Percentiles rank a stretch among this genome's conserved stretches.
phyloP scores from a whole-genome alignment of 257 asterid genomes.

The Solanum chmielewskii region DNA sequence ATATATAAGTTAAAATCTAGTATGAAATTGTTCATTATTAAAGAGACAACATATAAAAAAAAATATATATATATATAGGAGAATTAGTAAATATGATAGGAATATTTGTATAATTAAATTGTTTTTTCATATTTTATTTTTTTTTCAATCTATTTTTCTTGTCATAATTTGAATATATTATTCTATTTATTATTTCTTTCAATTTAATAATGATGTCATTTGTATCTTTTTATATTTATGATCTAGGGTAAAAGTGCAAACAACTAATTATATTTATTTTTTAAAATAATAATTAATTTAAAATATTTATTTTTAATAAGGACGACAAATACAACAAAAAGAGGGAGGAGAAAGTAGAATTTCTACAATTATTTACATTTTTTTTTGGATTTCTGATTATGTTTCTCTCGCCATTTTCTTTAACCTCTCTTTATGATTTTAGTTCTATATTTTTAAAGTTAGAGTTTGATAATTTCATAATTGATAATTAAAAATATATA shows the following conservation, averaged over 20 bases:
- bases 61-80: no score
- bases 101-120: no score
- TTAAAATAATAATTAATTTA: no score
- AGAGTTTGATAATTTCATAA: fast-evolving
- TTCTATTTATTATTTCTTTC: background rate
- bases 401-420: background rate
- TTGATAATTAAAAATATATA: background rate
- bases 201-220: background rate
- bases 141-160: background rate
- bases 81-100: no score
- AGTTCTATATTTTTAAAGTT: background rate
- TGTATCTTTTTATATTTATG: background rate
- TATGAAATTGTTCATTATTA: no score
- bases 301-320: background rate
- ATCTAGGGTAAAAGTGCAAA: no score
- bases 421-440: background rate
- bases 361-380: background rate
- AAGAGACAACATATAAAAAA: background rate
- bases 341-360: background rate
- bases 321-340: no score
- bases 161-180: no score
- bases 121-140: background rate
- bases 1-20: no score
- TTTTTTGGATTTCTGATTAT: background rate
- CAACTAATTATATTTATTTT: background rate